Base-by-base conservation (phyloP, 2,329 filamentous ascomycete genomes). In the Cladorrhinum sp. region DNA sequence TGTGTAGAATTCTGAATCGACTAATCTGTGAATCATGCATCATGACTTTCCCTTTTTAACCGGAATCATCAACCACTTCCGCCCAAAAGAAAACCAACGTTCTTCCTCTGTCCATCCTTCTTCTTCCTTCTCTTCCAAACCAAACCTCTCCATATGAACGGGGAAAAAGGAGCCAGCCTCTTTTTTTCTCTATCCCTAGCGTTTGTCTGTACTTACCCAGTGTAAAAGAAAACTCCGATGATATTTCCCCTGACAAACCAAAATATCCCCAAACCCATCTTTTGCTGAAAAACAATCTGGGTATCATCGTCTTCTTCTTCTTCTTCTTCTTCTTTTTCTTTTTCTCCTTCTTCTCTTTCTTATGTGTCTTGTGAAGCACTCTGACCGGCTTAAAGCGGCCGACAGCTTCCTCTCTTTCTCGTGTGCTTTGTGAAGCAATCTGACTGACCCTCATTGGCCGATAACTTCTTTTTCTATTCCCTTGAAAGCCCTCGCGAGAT, bases 1-100 rank as follows among this genome's bases (percentile, higher is more conserved):
- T 48, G 53, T 55, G 53, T 46, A n/a, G 36, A 16, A 55, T 55
- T 55, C 52, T 55, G 36, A n/a, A 42, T 39, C 30, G 53, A 48
- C 53, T 55, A n/a, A 55, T 55, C 53, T 55, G 46, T n/a, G n/a
- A n/a, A 42, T 42, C 36, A 7, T 42, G n/a, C 36, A 16, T 42
- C 26, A 46, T 46, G 5, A 5, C 5, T 21, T 18, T 16, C 18
- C 46, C 18, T 46, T 16, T 46, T 6, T 14, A 46, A 6, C 5
- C 39, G 10, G 10, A 5, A 42, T 42, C 36, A 7, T 42, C 36
- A 42, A 42, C 16, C 6, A 7, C 36, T 12, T 3, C 36, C 36
- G 6, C 46, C 46, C 18, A n/a, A n/a, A n/a, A n/a, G n/a, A n/a
- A n/a, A n/a, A n/a, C n/a, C n/a, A n/a, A 4, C 46, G 46, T 20